Evolutionary conservation across 1,284 basidiomycete genomes (phyloP).

Genomic region (Apiotrichum akiyoshidainum): DNA sequence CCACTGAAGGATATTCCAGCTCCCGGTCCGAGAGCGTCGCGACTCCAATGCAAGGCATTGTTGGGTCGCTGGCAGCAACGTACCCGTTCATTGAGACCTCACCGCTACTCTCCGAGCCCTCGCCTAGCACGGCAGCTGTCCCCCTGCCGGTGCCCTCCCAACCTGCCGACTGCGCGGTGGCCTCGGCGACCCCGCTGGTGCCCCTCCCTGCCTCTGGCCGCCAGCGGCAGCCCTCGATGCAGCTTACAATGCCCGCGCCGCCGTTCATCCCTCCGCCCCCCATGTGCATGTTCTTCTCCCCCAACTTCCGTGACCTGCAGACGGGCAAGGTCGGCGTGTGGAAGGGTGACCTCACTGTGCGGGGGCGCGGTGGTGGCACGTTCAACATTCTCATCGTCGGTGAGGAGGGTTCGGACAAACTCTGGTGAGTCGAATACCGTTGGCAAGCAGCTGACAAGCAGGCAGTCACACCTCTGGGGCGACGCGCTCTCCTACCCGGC

Average conservation of each 20-base stretch:
- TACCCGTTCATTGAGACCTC: conserved; percentile 19
- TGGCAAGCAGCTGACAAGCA: conserved; percentile 16
- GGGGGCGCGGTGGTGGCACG: conserved; percentile 39
- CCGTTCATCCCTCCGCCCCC: conserved; percentile 46
- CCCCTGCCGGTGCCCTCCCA: conserved; percentile 1
- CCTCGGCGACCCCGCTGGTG: too few species aligned
- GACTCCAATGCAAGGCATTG: conserved; percentile 4
- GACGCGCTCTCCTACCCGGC: conserved; percentile 33
- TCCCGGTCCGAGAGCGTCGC: neutral
- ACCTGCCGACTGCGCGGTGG: neutral
- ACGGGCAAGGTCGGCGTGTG: conserved; percentile 45
- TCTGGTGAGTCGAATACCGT: conserved; percentile 37
- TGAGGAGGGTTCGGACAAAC: conserved; percentile 34
- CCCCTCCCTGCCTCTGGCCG: neutral
- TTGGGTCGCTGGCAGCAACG: conserved; percentile 5
- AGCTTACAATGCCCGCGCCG: conserved; percentile 3
- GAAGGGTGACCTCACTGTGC: conserved; percentile 44
- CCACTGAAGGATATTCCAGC: neutral
- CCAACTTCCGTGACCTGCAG: conserved; percentile 41
- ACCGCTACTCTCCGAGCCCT: conserved; percentile 10
- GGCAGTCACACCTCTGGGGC: conserved; percentile 44
- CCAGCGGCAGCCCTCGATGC: conserved; percentile 9
- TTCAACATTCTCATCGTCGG: conserved; percentile 44
- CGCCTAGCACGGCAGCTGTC: conserved; percentile 8
- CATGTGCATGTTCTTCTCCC: conserved; percentile 50